Conservation (phyloP, 2,329 filamentous ascomycete genomes). For the Hymenoscyphus fructigenus region DNA sequence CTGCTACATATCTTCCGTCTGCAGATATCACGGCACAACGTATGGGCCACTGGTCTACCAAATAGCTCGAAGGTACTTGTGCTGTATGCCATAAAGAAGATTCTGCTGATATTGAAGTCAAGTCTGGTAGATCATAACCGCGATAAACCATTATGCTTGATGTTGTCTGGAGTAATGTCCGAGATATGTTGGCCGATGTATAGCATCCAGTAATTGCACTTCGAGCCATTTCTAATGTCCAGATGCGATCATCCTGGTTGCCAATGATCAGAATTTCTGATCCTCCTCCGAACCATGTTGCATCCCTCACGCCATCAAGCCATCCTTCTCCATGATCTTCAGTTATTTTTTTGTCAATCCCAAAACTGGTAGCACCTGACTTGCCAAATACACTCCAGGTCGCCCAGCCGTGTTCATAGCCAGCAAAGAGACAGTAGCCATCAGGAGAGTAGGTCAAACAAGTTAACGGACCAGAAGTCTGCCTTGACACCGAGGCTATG, state of each 20-base stretch:
- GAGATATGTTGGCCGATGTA: constrained; percentile 84
- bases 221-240: constrained; percentile 87
- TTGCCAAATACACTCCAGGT: constrained; percentile 98
- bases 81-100: constrained; percentile 93
- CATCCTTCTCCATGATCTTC: constrained; percentile 74
- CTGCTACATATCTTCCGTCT: constrained; percentile 90
- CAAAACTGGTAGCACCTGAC: constrained; percentile 80
- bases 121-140: constrained; percentile 86
- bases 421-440: constrained; percentile 92
- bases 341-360: constrained; percentile 62
- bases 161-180: constrained; percentile 85
- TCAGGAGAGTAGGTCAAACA: constrained; percentile 87
- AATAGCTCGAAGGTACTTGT: constrained; percentile 79
- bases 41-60: constrained; percentile 92
- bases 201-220: constrained; percentile 93
- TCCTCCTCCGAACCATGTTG: constrained; percentile 83
- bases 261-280: constrained; percentile 79
- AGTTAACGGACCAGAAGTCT: constrained; percentile 68
- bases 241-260: constrained; percentile 73
- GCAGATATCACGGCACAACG: constrained; percentile 82
- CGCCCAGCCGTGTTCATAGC: constrained; percentile 89
- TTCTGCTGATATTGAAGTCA: constrained; percentile 89
- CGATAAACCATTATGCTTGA: constrained; percentile 88
- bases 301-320: constrained; percentile 75
- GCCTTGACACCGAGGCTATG: constrained; percentile 63